Evolutionary conservation across 345 rosid genomes (phyloP).

Genomic region (Rhodomyrtus tomentosa): DNA sequence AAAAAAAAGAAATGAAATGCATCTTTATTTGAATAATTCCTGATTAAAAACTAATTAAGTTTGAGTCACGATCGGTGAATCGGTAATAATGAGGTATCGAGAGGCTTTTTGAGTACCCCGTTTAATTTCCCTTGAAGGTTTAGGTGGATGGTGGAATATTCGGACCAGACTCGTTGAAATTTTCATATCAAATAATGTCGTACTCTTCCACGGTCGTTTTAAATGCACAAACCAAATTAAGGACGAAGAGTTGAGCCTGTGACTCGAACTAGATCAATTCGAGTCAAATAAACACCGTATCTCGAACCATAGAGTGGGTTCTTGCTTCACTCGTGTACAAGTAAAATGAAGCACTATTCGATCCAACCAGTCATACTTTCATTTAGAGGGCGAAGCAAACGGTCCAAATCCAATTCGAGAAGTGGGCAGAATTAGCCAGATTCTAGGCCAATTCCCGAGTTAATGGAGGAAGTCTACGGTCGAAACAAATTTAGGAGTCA

Average conservation of each 20-base stretch:
- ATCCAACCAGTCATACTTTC: not conserved
- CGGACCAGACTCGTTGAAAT: not conserved
- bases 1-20: not conserved
- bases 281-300: not conserved
- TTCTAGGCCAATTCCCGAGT: accelerated
- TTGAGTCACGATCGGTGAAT: not conserved
- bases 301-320: not conserved
- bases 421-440: accelerated
- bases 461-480: not conserved
- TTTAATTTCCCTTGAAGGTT: not conserved
- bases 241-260: not conserved
- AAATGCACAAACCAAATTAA: not conserved
- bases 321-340: not conserved
- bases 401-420: not conserved
- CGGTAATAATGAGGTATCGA: not conserved
- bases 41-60: not conserved
- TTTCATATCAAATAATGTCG: not conserved
- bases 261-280: not conserved
- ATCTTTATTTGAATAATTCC: not conserved
- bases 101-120: too few species aligned
- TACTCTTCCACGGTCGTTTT: not conserved
- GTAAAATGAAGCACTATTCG: too few species aligned
- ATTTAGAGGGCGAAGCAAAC: not conserved
- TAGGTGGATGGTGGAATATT: not conserved
- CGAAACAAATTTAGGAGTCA: accelerated